Conservation (phyloP, 2,329 filamentous ascomycete genomes). For the Fusarium irregulare region DNA sequence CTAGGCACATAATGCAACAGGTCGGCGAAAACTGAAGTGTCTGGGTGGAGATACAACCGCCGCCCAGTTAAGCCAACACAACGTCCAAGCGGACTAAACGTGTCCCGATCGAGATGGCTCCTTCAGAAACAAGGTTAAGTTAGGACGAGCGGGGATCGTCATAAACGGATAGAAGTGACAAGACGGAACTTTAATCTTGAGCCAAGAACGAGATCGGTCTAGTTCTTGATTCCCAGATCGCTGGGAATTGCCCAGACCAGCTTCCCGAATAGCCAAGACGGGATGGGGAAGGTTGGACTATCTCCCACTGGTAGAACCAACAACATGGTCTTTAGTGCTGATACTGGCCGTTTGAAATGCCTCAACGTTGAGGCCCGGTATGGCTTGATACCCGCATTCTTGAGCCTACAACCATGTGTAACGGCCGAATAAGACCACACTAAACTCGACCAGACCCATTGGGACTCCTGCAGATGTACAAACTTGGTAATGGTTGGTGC, state of each 20-base stretch:
- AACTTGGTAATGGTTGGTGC: neutral
- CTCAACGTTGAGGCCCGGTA: neutral
- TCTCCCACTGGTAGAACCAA: neutral
- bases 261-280: neutral
- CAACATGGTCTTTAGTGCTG: neutral
- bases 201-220: neutral
- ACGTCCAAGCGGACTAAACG: neutral
- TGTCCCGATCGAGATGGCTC: neutral
- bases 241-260: neutral
- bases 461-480: too few species aligned
- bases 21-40: too few species aligned
- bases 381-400: conserved; percentile 2
- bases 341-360: neutral
- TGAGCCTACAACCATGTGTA: neutral
- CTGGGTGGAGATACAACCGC: too few species aligned
- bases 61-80: too few species aligned
- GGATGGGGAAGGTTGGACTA: neutral
- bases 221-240: neutral
- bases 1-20: too few species aligned
- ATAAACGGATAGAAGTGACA: neutral
- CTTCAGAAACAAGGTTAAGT: neutral
- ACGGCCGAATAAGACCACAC: neutral
- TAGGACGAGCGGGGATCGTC: neutral
- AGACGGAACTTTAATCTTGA: neutral
- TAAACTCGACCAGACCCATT: too few species aligned